Base-by-base conservation (phyloP, 179 eudicot species). In the Vitellaria paradoxa region DNA sequence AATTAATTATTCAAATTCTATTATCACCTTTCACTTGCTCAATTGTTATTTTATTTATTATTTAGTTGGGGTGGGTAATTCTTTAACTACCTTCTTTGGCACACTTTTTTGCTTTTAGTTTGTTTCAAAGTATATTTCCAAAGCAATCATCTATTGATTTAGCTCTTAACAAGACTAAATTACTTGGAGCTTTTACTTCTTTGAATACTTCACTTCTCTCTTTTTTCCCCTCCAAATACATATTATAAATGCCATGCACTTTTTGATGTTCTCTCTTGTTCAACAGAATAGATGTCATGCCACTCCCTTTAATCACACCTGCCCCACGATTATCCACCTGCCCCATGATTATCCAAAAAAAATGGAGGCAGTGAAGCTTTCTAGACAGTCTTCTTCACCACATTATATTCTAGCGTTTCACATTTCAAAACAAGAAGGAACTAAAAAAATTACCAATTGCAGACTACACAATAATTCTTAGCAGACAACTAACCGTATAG, bases 401-500 rank as follows among this genome's bases (percentile, higher is more conserved):
- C 7, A 46, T 15, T 24, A 53, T 26, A 20, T 21, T 47, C 21
- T 18, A 50, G 1, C 37, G 61, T 40, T 24, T 75, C 77, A 75
- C 61, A 24, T 21, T 75, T 50, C 60, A 52, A 75, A 64, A 30
- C 37, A 30, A 30, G 1, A 30, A 30, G 37, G 37, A 30, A 30
- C 37, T 30, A 30, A 30, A 30, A 30, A 30, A 30, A 30, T 30
- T 1, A 0, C 37, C 37, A 30, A 30, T 0, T 30, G 46, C 30
- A 59, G 18, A 14, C 12, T 15, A 0, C 50, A 68, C 4, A 55
- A 14, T 18, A 23, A 55, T 77, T 49, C 42, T 52, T 62, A 65
- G 24, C 57, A 78, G 42, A 53, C 26, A 57, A 83, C 92, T 61
- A 30, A 93, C 99, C 70, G 99, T 96, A 77, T 93, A 96, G 68